Base-by-base conservation (phyloP, 192 early-diverging fungal genomes). In the Coemansia sp. region DNA sequence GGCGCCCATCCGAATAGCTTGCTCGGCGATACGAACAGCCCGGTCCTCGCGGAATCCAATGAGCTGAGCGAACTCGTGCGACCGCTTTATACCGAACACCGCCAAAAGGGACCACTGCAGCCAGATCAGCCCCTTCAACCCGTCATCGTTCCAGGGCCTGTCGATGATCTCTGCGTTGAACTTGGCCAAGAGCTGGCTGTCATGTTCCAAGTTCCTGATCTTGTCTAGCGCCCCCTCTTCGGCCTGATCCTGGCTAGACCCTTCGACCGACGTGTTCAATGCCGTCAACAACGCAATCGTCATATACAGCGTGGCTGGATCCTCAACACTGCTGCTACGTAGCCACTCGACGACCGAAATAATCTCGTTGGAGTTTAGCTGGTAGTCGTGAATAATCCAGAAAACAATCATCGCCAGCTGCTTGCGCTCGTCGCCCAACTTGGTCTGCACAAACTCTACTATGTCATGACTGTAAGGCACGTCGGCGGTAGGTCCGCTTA, bases 31-130 rank as follows among this genome's bases (percentile, higher is more conserved):
- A 44, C 62, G 62, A 46, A 85, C 78, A 12, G 88, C 68, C 21
- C 76, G 72, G 48, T 82, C 78, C 45, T 83, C 74, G 61, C 78
- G 80, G 50, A 78, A 76, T 1, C 82, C 77, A 38, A 87, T 70
- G 10, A 72, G 59, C 46, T 53, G 38, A 63, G 79, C 78, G n/a
- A 87, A 81, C 9, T 70, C 73, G 6, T 82, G 85, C 42, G 73
- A 79, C 38, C 75, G 74, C 62, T 86, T 81, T 42, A 83, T 73
- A 17, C 76, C 66, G 32, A 86, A 76, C 62, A 85, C 73, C 32
- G 84, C 74, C 67, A 87, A 86, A 15, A 90, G 71, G 29, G 84
- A 66, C 86, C 89, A 90, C 72, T 92, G 89, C 34, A 91, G 72
- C 55, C 86, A 72, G 23, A 90, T 70, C 34, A 85, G 42, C 8